phyloP scores from a whole-genome alignment of 345 rosid genomes.

The Chamaenerion angustifolium region DNA sequence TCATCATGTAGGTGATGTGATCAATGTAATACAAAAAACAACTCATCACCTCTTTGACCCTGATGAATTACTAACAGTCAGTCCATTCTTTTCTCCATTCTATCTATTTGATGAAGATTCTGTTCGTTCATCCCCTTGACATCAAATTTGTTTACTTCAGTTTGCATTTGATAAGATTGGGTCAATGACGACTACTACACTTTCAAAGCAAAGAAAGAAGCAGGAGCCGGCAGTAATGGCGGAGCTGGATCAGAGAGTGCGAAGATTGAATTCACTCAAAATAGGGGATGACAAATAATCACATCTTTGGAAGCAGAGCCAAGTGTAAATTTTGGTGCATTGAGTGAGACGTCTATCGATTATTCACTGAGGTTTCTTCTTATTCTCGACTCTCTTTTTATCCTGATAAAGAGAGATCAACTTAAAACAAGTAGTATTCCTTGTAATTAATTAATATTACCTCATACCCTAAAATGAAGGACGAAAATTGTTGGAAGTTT shows the following conservation, averaged over 20 bases:
- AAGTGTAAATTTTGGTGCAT: no score
- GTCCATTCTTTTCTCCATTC: slow-evolving; percentile 7
- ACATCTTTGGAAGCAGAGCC: no score
- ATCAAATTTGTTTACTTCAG: slow-evolving; percentile 17
- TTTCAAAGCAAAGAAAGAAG: slow-evolving; percentile 93
- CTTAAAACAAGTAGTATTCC: no score
- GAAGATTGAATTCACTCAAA: slow-evolving; percentile 66
- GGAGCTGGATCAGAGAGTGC: slow-evolving; percentile 82
- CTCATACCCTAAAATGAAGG: no score
- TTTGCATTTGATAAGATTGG: slow-evolving; percentile 92
- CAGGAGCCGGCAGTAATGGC: slow-evolving; percentile 98
- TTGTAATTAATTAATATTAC: no score
- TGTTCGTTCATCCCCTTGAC: neutral
- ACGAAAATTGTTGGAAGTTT: no score
- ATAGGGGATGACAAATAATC: slow-evolving; percentile 25
- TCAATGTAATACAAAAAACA: slow-evolving; percentile 74
- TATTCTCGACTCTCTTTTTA: no score
- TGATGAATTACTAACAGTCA: slow-evolving; percentile 75
- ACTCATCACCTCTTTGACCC: slow-evolving; percentile 96
- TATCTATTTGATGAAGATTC: neutral
- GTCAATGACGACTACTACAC: slow-evolving; percentile 76
- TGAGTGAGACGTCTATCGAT: no score
- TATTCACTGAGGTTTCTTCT: no score
- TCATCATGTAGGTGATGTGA: slow-evolving; percentile 90
- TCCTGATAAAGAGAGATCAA: no score